Percentiles rank a stretch among this genome's conserved stretches.
Evolutionary conservation across 2,329 filamentous ascomycete genomes (phyloP).

Genomic region (Alternaria atra): DNA sequence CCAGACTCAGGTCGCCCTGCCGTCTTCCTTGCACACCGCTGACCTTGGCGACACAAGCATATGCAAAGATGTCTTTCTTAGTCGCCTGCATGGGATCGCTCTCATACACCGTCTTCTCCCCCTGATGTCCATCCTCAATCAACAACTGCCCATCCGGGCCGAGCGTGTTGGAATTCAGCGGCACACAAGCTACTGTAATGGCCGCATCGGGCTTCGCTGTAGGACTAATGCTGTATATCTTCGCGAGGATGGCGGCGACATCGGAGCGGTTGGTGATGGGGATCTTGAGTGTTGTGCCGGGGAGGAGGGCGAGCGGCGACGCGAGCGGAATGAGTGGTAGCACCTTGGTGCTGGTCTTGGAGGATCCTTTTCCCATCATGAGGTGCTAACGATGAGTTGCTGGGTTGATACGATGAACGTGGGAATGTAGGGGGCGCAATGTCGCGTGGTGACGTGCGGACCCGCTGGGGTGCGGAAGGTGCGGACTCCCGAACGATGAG

Average conservation of each 20-base stretch:
- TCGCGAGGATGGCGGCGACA: slow-evolving; percentile 85
- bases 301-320: slow-evolving; percentile 81
- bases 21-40: slow-evolving; percentile 59
- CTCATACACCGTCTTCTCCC: slow-evolving; percentile 59
- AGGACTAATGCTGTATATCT: slow-evolving; percentile 79
- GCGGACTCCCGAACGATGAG: slow-evolving; percentile 13
- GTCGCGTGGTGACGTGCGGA: slow-evolving; percentile 21
- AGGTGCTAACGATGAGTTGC: slow-evolving; percentile 4
- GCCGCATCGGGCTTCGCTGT: slow-evolving; percentile 70
- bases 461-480: slow-evolving; percentile 12
- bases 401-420: neutral
- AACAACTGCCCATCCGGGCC: slow-evolving; percentile 77
- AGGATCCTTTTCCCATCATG: slow-evolving; percentile 49
- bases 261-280: slow-evolving; percentile 85
- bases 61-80: slow-evolving; percentile 76
- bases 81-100: slow-evolving; percentile 55
- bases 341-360: slow-evolving; percentile 47
- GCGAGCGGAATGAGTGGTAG: slow-evolving; percentile 85
- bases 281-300: slow-evolving; percentile 84
- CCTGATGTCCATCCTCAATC: slow-evolving; percentile 67
- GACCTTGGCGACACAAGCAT: slow-evolving; percentile 73
- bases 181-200: slow-evolving; percentile 87
- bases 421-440: neutral
- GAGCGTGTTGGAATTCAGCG: slow-evolving; percentile 78
- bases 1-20: slow-evolving; percentile 73